Conservation (phyloP, 495 filamentous ascomycete species). For the Penicillium flavigenum region DNA sequence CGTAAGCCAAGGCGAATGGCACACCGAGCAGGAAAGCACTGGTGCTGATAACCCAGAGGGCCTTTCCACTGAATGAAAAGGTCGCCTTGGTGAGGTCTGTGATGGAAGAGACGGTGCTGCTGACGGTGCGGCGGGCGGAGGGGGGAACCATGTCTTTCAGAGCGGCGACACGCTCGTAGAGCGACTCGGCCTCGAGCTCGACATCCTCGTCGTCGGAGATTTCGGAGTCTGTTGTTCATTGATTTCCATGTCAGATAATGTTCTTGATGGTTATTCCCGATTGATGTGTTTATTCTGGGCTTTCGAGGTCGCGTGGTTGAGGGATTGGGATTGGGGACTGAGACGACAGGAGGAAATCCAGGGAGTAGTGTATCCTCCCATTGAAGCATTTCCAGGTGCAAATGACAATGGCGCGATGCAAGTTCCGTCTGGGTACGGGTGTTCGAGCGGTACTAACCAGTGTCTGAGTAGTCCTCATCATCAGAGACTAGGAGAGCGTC, state of each 20-base stretch:
- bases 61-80: slow-evolving; percentile 71
- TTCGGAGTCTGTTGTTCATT: slow-evolving; percentile 48
- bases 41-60: slow-evolving; percentile 83
- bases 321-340: not conserved
- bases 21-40: slow-evolving; percentile 86
- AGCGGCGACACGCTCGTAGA: slow-evolving; percentile 78
- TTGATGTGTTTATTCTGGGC: slow-evolving; percentile 10
- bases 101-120: slow-evolving; percentile 54
- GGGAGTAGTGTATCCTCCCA: not conserved
- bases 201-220: slow-evolving; percentile 51
- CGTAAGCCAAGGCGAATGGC: slow-evolving; percentile 86
- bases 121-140: slow-evolving; percentile 68
- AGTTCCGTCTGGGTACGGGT: slow-evolving; percentile 7
- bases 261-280: slow-evolving; percentile 18
- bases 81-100: slow-evolving; percentile 60
- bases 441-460: slow-evolving; percentile 57
- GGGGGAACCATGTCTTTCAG: slow-evolving; percentile 91
- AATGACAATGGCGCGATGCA: slow-evolving; percentile 12
- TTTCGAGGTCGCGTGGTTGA: not conserved
- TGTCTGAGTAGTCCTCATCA: slow-evolving; percentile 87
- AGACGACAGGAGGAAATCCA: not conserved
- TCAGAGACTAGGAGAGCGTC: slow-evolving; percentile 57
- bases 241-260: slow-evolving; percentile 27
- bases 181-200: slow-evolving; percentile 53
- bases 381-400: not conserved